phyloP scores from a whole-genome alignment of 2,329 filamentous ascomycete genomes.

The Aspergillus sp. region DNA sequence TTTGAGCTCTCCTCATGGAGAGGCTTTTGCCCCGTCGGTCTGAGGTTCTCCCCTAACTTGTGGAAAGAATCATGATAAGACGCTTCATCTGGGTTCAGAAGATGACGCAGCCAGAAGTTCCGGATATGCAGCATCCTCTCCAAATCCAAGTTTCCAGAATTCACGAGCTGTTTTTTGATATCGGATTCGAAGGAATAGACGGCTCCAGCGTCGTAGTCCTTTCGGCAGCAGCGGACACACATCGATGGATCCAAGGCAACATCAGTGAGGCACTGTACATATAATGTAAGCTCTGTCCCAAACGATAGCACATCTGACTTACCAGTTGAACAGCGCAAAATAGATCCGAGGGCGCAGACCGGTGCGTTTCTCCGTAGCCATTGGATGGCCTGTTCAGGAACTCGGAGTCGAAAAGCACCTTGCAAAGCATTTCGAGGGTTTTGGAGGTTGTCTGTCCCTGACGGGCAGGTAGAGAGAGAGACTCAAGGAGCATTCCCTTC shows the following conservation, averaged over 20 bases:
- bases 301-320: slow-evolving; percentile 3
- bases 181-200: slow-evolving; percentile 17
- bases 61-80: slow-evolving; percentile 18
- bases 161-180: slow-evolving; percentile 8
- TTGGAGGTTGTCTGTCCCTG: slow-evolving; percentile 9
- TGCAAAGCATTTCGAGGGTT: slow-evolving; percentile 13
- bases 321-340: slow-evolving; percentile 25
- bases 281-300: neutral
- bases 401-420: slow-evolving; percentile 9
- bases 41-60: slow-evolving; percentile 8
- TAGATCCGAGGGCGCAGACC: slow-evolving; percentile 10
- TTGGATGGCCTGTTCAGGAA: slow-evolving; percentile 18
- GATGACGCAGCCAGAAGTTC: slow-evolving; percentile 35
- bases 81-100: slow-evolving; percentile 20
- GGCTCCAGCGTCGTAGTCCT: slow-evolving; percentile 22
- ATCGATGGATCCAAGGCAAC: slow-evolving; percentile 22
- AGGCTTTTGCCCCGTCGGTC: slow-evolving; percentile 12
- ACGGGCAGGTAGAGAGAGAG: slow-evolving; percentile 4
- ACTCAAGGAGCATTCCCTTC: slow-evolving; percentile 20
- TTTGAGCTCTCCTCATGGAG: slow-evolving; percentile 2
- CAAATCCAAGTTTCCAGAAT: slow-evolving; percentile 17
- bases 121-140: slow-evolving; percentile 28
- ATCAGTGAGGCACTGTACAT: slow-evolving; percentile 21
- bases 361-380: slow-evolving; percentile 5
- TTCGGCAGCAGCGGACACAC: slow-evolving; percentile 15